Conservation (phyloP, 495 filamentous ascomycete genomes). For the Penicillium antarcticum region DNA sequence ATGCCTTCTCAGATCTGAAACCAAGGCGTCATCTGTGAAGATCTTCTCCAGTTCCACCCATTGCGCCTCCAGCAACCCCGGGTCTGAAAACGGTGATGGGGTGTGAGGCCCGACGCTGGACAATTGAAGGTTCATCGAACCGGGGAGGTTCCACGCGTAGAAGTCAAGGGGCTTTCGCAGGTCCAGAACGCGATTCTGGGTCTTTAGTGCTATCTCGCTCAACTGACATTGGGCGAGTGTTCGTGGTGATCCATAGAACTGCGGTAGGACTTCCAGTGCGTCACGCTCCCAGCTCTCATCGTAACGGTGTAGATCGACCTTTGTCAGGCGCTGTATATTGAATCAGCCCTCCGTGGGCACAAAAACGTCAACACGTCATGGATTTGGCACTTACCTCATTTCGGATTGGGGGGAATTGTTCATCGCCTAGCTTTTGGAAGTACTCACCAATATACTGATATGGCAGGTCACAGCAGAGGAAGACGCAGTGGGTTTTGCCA, state of each 20-base stretch:
- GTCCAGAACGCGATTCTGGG: slow-evolving; percentile 37
- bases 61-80: slow-evolving; percentile 39
- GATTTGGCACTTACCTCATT: slow-evolving; percentile 44
- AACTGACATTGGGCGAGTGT: slow-evolving; percentile 20
- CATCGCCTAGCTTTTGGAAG: slow-evolving; percentile 49
- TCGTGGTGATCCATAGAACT: slow-evolving; percentile 30
- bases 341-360: slow-evolving; percentile 6
- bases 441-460: slow-evolving; percentile 63
- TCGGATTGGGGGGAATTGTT: slow-evolving; percentile 52
- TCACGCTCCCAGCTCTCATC: slow-evolving; percentile 52
- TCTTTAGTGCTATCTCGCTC: slow-evolving; percentile 22
- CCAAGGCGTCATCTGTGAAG: slow-evolving; percentile 21
- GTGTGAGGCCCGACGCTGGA: slow-evolving; percentile 26
- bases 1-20: slow-evolving; percentile 25
- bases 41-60: slow-evolving; percentile 45
- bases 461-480: slow-evolving; percentile 59
- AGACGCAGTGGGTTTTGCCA: slow-evolving; percentile 53
- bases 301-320: slow-evolving; percentile 53
- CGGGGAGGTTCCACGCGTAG: slow-evolving; percentile 40
- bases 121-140: slow-evolving; percentile 44
- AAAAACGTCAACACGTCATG: neutral
- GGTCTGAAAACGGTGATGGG: slow-evolving; percentile 43
- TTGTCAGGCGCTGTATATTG: slow-evolving; percentile 35
- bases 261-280: slow-evolving; percentile 33
- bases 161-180: slow-evolving; percentile 39